Evolutionary conservation across 805 yeast genomes (phyloP).

Genomic region (Tetrapisispora phaffii): DNA sequence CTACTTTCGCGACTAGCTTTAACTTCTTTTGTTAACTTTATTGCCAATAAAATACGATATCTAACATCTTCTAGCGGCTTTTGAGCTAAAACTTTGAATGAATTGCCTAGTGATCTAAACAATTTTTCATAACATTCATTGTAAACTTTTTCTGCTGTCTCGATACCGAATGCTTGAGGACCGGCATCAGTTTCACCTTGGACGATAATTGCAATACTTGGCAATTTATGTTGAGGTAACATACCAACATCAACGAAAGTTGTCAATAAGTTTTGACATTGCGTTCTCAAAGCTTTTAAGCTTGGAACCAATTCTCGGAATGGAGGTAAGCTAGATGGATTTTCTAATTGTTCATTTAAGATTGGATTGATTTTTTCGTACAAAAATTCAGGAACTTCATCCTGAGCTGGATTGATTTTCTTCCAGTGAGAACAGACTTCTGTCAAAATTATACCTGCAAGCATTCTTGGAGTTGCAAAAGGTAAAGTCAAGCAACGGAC

Average conservation of each 20-base stretch:
- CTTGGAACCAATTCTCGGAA: constrained; percentile 77
- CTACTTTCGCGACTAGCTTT: constrained; percentile 43
- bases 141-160: constrained; percentile 61
- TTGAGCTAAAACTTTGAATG: constrained; percentile 58
- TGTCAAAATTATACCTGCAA: constrained; percentile 58
- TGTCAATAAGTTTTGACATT: constrained; percentile 72
- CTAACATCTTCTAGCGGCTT: constrained; percentile 73
- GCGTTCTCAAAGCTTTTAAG: constrained; percentile 73
- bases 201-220: constrained; percentile 78
- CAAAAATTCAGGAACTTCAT: constrained; percentile 24
- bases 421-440: constrained; percentile 43
- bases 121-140: constrained; percentile 58
- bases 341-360: constrained; percentile 33
- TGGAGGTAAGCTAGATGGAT: constrained; percentile 36
- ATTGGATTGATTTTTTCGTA: constrained; percentile 26
- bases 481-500: constrained; percentile 42
- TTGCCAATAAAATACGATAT: constrained; percentile 53
- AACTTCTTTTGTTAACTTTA: constrained; percentile 55
- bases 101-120: constrained; percentile 51
- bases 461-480: constrained; percentile 73
- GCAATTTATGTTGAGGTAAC: constrained; percentile 58
- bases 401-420: constrained; percentile 7
- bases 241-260: constrained; percentile 72
- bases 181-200: constrained; percentile 94
- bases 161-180: constrained; percentile 79